Evolutionary conservation across 768 basidiomycete genomes (phyloP).

Genomic region (Rubroboletus satanas): DNA sequence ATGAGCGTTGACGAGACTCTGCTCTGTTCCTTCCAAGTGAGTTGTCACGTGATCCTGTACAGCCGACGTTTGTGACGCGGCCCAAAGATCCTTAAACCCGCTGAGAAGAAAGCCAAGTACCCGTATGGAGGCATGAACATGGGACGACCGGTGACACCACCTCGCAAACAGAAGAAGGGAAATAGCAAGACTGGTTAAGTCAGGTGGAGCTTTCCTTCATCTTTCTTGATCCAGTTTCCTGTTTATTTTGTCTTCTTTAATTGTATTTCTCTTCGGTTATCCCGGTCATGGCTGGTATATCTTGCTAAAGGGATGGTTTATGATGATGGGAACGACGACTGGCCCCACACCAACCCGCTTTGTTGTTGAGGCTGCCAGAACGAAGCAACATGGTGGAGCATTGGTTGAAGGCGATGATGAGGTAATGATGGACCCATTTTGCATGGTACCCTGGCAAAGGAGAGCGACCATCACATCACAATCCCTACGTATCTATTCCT

Average conservation of each 20-base stretch:
- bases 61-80: neutral
- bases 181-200: conserved; percentile 62
- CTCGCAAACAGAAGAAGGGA: conserved; percentile 98
- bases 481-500: conserved; percentile 33
- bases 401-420: conserved; percentile 11
- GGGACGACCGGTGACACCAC: conserved; percentile 89
- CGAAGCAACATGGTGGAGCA: conserved; percentile 14
- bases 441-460: conserved; percentile 22
- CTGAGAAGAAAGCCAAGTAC: conserved; percentile 97
- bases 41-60: conserved; percentile 20
- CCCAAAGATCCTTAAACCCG: conserved; percentile 90
- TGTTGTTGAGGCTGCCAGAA: conserved; percentile 9
- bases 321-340: conserved; percentile 18
- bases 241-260: conserved; percentile 32
- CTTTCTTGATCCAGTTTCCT: conserved; percentile 26
- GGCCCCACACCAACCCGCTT: conserved; percentile 10
- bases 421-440: conserved; percentile 21
- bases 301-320: conserved; percentile 25
- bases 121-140: conserved; percentile 84
- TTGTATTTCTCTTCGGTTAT: conserved; percentile 24
- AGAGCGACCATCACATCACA: conserved; percentile 21
- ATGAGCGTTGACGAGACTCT: conserved; percentile 99
- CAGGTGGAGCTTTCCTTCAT: conserved; percentile 24
- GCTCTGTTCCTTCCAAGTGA: conserved; percentile 95
- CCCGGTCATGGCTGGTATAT: conserved; percentile 23